Evolutionary conservation across 1,139 yeast genomes (phyloP).

Genomic region (Yamadazyma diospyri): DNA sequence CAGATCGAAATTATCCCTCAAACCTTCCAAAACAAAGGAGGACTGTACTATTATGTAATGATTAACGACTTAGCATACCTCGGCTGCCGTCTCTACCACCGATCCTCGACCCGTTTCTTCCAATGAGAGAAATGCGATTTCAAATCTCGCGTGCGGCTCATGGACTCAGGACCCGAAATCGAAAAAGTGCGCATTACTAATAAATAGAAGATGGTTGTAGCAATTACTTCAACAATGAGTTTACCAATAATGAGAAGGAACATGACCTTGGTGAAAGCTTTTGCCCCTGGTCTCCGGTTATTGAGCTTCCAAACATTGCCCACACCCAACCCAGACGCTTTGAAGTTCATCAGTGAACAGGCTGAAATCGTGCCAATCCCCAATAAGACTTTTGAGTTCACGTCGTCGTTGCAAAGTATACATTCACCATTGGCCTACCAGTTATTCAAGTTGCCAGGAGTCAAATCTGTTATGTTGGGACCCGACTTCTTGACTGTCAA

Average conservation of each 20-base stretch:
- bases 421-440: constrained; percentile 80
- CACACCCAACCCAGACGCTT: constrained; percentile 91
- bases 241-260: too few relatives aligned
- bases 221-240: too few relatives aligned
- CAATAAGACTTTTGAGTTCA: constrained; percentile 57
- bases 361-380: constrained; percentile 60
- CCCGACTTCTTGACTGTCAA: constrained; percentile 45
- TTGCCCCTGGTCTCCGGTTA: too few relatives aligned
- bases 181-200: constrained; percentile 3
- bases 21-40: not conserved
- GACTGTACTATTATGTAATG: constrained; percentile 6
- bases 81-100: too few relatives aligned
- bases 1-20: not conserved
- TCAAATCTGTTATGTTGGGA: constrained; percentile 86
- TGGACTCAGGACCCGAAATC: constrained; percentile 4
- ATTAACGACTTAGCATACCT: constrained; percentile 5
- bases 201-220: not conserved
- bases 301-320: constrained; percentile 43
- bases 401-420: constrained; percentile 66
- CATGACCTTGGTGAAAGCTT: too few relatives aligned
- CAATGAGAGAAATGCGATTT: not conserved
- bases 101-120: not conserved
- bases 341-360: constrained; percentile 64
- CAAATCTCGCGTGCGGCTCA: constrained; percentile 4
- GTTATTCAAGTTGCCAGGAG: constrained; percentile 81